Evolutionary conservation across 2,329 filamentous ascomycete species (phyloP), one percentile per base, ranked within the genome.

Genomic region (Amesomyces nigricolor): DNA sequence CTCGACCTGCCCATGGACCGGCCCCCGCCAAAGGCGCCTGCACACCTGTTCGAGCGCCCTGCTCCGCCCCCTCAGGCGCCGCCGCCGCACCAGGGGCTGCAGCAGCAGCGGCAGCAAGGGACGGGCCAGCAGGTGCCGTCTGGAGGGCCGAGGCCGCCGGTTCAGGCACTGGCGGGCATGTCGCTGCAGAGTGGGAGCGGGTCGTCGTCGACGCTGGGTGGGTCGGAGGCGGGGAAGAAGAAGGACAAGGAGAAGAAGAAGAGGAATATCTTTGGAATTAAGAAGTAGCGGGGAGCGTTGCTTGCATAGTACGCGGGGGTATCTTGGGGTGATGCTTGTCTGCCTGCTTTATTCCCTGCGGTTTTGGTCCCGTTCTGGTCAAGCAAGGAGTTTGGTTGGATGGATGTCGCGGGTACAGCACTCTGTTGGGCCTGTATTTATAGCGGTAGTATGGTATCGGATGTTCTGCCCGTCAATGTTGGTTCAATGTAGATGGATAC

Each of bases 1-100:
- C 78, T 99, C 14, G 85, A 90, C 63, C 81, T 99, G 5, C 94
- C 92, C 0, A 77, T 86, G 54, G 91, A 96, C 59, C 79, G 85
- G 39, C 89, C 90, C 2, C 85, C 86, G 65, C 87, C 84, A n/a
- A 85, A 86, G 58, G 88, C 91, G 0, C 94, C 94, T 1, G 85
- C 85, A 5, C 89, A 96, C 72, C 73, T 99, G 9, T 94, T 94
- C 63, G 90, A 95, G 70, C 82, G 84, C 75, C 83, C 39, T 72
- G 75, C 62, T 39, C 82, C 86, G 1, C 73, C 78, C 6, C 77
- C 37, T 77, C 14, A 72, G 71, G 51, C 69, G 22, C 57, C 16
- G 42, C 50, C 26, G 44, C 58, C 17, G 8, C 74, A 44, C 59
- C 63, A 26, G 59, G 70, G 57, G 60, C 66, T 66, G 58, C 50